phyloP scores from a whole-genome alignment of 352 stramenopile genomes.

The Globisporangium nunn region DNA sequence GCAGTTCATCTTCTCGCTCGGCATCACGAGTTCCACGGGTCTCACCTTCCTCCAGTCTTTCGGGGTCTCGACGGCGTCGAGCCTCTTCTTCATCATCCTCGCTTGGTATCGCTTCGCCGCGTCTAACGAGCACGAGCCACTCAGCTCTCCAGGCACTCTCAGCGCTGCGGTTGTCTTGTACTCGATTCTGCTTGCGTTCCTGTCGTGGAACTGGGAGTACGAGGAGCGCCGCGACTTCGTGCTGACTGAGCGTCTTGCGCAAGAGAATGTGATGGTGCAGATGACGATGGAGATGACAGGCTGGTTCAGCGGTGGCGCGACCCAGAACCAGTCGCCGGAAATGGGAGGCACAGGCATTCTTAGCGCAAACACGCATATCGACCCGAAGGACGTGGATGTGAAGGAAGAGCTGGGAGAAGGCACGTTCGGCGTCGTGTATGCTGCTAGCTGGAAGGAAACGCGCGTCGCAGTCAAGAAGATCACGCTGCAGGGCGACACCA shows the following conservation, averaged over 20 bases:
- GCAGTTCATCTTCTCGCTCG: conserved; percentile 81
- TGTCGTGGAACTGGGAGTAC: conserved; percentile 87
- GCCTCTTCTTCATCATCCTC: conserved; percentile 71
- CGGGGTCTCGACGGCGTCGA: conserved; percentile 43
- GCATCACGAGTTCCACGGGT: conserved; percentile 75
- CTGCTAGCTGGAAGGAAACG: conserved; percentile 76
- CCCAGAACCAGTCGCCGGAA: conserved; percentile 39
- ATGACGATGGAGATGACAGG: conserved; percentile 88
- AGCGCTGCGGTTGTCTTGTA: conserved; percentile 68
- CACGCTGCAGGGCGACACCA: conserved; percentile 66
- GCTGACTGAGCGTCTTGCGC: conserved; percentile 67
- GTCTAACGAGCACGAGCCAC: conserved; percentile 18
- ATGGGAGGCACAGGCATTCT: conserved; percentile 43
- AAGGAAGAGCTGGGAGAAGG: conserved; percentile 75
- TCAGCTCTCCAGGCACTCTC: conserved; percentile 64
- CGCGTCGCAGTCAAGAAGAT: conserved; percentile 83
- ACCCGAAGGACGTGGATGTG: conserved; percentile 72
- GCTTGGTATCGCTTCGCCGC: conserved; percentile 56
- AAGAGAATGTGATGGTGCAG: conserved; percentile 84
- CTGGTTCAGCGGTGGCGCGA: conserved; percentile 77
- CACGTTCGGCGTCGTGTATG: conserved; percentile 73
- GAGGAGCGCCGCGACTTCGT: conserved; percentile 84
- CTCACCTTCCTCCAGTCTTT: conserved; percentile 68
- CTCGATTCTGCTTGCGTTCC: conserved; percentile 70
- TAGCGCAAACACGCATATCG: conserved; percentile 79